Evolutionary conservation across 2,329 filamentous ascomycete genomes (phyloP).

Genomic region (Byssothecium circinans): DNA sequence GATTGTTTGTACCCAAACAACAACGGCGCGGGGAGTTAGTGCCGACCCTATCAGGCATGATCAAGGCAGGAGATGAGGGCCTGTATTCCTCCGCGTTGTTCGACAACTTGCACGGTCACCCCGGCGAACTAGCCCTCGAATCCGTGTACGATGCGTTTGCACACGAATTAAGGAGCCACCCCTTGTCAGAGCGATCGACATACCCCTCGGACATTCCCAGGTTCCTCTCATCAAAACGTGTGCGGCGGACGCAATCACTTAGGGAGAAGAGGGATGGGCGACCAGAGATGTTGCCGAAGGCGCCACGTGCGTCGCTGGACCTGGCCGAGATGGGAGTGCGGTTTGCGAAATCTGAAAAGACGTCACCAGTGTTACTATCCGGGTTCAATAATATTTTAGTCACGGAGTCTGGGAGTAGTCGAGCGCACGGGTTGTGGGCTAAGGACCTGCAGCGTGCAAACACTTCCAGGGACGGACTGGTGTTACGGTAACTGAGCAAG

Average conservation of each 20-base stretch:
- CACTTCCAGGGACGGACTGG: conserved; percentile 15
- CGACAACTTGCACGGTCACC: conserved; percentile 21
- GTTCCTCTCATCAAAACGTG: conserved; percentile 18
- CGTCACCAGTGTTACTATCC: conserved; percentile 5
- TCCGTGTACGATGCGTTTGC: conserved; percentile 31
- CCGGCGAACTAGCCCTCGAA: conserved; percentile 28
- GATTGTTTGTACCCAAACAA: conserved; percentile 13
- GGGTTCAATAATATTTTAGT: conserved; percentile 9
- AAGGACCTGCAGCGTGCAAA: conserved; percentile 26
- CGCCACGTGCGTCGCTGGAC: conserved; percentile 16
- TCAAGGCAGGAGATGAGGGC: conserved; percentile 39
- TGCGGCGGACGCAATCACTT: not conserved
- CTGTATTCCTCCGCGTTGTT: conserved; percentile 31
- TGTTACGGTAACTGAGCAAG: conserved; percentile 23
- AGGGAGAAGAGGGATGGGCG: conserved; percentile 8
- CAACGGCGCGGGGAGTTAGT: conserved; percentile 25
- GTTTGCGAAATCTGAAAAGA: conserved; percentile 10
- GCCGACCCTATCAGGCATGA: conserved; percentile 30
- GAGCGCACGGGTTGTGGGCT: conserved; percentile 23
- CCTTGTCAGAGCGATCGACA: conserved; percentile 22
- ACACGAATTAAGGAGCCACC: conserved; percentile 22
- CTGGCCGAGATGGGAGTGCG: conserved; percentile 13
- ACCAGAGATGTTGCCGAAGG: conserved; percentile 12
- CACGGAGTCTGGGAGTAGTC: conserved; percentile 5
- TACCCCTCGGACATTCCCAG: conserved; percentile 27